These are phyloP conservation scores for Beauveria varroae DNA, from an alignment of 2,329 filamentous ascomycete species.

Conservation along the genomic window DNA sequence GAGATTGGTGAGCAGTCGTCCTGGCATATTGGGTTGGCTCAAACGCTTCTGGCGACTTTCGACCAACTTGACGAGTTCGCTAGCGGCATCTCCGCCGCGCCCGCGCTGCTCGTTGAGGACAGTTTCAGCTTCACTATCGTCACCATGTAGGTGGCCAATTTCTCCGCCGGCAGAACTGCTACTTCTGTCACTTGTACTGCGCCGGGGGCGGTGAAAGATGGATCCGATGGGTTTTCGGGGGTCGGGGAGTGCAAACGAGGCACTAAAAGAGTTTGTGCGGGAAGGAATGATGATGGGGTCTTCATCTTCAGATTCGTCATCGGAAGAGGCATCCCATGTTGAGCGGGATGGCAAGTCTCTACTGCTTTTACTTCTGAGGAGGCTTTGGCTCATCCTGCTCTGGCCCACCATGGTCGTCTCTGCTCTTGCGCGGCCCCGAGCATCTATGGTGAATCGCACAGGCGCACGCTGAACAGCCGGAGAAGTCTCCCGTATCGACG, in stretches of 20 bases:
- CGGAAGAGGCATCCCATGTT: slow-evolving; percentile 37
- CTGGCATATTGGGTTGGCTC: slow-evolving; percentile 26
- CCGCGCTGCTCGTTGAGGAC: slow-evolving; percentile 39
- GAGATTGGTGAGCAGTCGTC: slow-evolving; percentile 27
- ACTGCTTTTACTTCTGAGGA: slow-evolving; percentile 23
- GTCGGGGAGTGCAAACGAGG: slow-evolving; percentile 50
- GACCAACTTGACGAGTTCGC: slow-evolving; percentile 52
- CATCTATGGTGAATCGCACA: slow-evolving; percentile 56
- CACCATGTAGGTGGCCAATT: slow-evolving; percentile 30
- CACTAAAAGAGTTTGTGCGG: slow-evolving; percentile 43
- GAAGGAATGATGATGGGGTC: slow-evolving; percentile 59
- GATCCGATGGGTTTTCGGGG: slow-evolving; percentile 42
- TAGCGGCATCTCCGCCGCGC: slow-evolving; percentile 48
- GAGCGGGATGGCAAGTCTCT: slow-evolving; percentile 23
- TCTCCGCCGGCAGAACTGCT: slow-evolving; percentile 31
- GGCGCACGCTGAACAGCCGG: slow-evolving; percentile 42
- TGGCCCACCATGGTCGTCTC: slow-evolving; percentile 39
- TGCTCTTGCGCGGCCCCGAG: slow-evolving; percentile 50
- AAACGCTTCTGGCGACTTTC: slow-evolving; percentile 41
- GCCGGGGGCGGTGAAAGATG: slow-evolving; percentile 39
- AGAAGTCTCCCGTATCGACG: slow-evolving; percentile 49
- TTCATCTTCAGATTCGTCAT: slow-evolving; percentile 54
- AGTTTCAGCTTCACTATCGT: slow-evolving; percentile 54
- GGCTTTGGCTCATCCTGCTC: slow-evolving; percentile 17
- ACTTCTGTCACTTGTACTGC: slow-evolving; percentile 44